Conservation (phyloP, 768 basidiomycete genomes). For the Calocybe gangraenosa region DNA sequence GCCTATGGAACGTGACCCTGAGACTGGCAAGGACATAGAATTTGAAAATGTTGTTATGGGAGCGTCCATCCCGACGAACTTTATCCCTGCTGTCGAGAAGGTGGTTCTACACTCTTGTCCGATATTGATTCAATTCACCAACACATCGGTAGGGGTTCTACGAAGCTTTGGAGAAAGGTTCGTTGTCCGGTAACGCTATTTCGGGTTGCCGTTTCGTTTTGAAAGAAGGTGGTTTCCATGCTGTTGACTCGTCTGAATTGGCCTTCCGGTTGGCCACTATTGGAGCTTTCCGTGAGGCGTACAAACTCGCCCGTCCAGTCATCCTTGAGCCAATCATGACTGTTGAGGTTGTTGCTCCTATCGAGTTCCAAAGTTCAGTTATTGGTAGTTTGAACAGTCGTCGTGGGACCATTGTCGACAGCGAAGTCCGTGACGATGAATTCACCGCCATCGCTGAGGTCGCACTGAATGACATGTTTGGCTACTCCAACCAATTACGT, state of each 20-base stretch:
- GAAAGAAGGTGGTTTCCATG: conserved; percentile 89
- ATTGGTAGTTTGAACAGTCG: conserved; percentile 93
- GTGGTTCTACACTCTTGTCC: conserved; percentile 32
- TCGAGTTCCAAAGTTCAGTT: conserved; percentile 93
- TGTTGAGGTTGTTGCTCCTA: conserved; percentile 93
- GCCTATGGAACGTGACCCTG: conserved; percentile 70
- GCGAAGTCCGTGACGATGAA: conserved; percentile 95
- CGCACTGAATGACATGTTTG: conserved; percentile 97
- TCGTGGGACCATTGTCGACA: conserved; percentile 91
- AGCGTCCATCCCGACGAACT: conserved; percentile 86
- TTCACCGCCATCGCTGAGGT: conserved; percentile 92
- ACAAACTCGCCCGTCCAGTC: conserved; percentile 67
- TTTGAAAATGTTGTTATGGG: conserved; percentile 92
- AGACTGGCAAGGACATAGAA: conserved; percentile 76
- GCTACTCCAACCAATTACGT: conserved; percentile 89
- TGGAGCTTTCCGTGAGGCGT: conserved; percentile 90
- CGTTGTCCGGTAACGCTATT: conserved; percentile 83
- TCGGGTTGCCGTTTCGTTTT: conserved; percentile 83
- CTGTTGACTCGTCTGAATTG: conserved; percentile 94
- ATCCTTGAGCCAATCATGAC: conserved; percentile 99
- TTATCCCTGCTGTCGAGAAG: conserved; percentile 94
- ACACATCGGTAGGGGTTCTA: conserved; percentile 71
- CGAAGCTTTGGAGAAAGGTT: conserved; percentile 90
- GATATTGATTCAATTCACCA: neutral
- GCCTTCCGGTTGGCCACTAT: conserved; percentile 91